Percentiles rank a stretch among this genome's conserved stretches.
Evolutionary conservation across 2,329 filamentous ascomycete genomes (phyloP).

Genomic region (Colletotrichum abscissum): DNA sequence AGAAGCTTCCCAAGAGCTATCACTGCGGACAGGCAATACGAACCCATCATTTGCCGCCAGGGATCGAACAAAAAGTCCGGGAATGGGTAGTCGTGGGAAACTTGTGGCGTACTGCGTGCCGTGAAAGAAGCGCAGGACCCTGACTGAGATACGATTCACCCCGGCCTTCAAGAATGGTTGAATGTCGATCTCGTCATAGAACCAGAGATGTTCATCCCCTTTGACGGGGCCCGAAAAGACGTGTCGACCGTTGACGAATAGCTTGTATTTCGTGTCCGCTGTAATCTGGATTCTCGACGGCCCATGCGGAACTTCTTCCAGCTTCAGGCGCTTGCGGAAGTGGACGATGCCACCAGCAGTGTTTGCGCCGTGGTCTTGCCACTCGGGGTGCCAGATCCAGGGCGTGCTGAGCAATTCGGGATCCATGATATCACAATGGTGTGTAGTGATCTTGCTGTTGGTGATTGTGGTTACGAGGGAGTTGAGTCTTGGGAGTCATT

Average conservation of each 20-base stretch:
- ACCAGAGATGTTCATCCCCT: constrained; percentile 40
- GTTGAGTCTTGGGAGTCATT: too few relatives aligned
- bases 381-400: constrained; percentile 38
- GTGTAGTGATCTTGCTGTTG: too few relatives aligned
- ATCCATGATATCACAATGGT: background rate
- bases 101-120: constrained; percentile 29
- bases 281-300: constrained; percentile 37
- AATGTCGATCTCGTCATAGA: constrained; percentile 41
- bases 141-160: constrained; percentile 32
- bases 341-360: constrained; percentile 36
- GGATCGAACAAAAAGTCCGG: constrained; percentile 21
- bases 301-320: constrained; percentile 4
- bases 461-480: too few relatives aligned
- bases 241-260: constrained; percentile 38
- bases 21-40: constrained; percentile 3
- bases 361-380: constrained; percentile 24
- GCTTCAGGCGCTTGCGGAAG: constrained; percentile 30
- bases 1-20: constrained; percentile 22
- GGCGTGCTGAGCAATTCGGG: constrained; percentile 10
- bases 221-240: constrained; percentile 40
- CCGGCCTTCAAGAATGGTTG: constrained; percentile 35
- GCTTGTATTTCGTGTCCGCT: constrained; percentile 41
- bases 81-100: constrained; percentile 34
- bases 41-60: background rate
- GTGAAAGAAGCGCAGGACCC: constrained; percentile 37